These are phyloP conservation scores for Boletus reticulatus DNA, from an alignment of 768 basidiomycete genomes.

Conservation along the genomic window DNA sequence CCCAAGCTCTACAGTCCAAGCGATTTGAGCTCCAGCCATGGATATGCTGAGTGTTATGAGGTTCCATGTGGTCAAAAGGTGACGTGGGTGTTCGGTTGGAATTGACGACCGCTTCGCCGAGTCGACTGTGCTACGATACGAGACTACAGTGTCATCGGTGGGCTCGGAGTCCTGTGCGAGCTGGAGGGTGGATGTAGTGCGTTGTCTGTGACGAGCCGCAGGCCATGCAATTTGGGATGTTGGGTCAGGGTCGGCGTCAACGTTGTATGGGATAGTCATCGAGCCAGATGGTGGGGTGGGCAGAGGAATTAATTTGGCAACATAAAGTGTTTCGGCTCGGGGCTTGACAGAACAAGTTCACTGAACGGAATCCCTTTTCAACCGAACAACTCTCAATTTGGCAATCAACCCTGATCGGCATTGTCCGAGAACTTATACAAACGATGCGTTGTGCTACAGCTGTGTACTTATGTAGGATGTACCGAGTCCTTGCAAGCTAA, in stretches of 20 bases:
- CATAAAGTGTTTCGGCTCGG: constrained; percentile 1
- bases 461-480: constrained; percentile 5
- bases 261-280: constrained; percentile 61
- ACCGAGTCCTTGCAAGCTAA: constrained; percentile 22
- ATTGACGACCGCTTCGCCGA: constrained; percentile 19
- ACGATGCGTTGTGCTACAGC: not conserved
- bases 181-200: constrained; percentile 22
- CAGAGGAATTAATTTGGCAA: not conserved
- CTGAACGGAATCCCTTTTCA: constrained; percentile 14
- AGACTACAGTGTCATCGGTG: constrained; percentile 18
- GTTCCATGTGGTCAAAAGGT: constrained; percentile 53
- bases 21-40: constrained; percentile 93
- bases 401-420: constrained; percentile 15
- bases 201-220: constrained; percentile 37
- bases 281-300: constrained; percentile 7
- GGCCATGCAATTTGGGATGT: constrained; percentile 82
- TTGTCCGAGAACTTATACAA: constrained; percentile 16
- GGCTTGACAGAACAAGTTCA: not conserved
- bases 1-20: constrained; percentile 96
- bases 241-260: constrained; percentile 66
- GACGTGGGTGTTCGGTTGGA: constrained; percentile 24
- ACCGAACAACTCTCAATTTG: not conserved
- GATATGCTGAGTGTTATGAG: constrained; percentile 83
- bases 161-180: constrained; percentile 20
- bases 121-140: constrained; percentile 35